A percentile compares a stretch with the other conserved stretches of the same genome.
phyloP scores from a whole-genome alignment of 768 basidiomycete species.

The Pholiota microspora region DNA sequence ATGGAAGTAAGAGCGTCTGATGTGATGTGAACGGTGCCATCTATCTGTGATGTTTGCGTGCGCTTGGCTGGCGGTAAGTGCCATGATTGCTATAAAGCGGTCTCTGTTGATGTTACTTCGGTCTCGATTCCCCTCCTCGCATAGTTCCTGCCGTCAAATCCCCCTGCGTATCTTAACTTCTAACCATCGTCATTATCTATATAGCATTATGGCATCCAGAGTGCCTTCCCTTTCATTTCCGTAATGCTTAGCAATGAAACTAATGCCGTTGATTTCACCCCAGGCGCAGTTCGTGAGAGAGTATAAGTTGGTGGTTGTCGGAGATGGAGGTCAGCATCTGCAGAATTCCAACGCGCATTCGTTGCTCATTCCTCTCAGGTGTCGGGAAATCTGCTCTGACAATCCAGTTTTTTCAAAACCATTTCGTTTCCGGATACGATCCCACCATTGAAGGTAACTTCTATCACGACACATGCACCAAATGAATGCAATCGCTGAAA shows the following conservation, averaged over 20 bases:
- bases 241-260: neutral
- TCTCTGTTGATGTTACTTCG: neutral
- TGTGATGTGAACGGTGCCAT: no score
- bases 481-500: neutral
- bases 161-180: slow-evolving; percentile 11
- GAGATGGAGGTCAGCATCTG: slow-evolving; percentile 76
- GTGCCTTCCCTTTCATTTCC: slow-evolving; percentile 22
- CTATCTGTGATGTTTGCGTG: slow-evolving; percentile 6
- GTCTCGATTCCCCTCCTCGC: slow-evolving; percentile 15
- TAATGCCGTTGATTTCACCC: slow-evolving; percentile 6
- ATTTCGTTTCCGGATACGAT: slow-evolving; percentile 91
- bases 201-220: slow-evolving; percentile 35
- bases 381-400: slow-evolving; percentile 83
- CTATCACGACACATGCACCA: neutral
- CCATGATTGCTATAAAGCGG: slow-evolving; percentile 17
- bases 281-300: slow-evolving; percentile 91
- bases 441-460: slow-evolving; percentile 88
- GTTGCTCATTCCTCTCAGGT: slow-evolving; percentile 28
- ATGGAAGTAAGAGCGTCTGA: no score
- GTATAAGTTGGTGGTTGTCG: slow-evolving; percentile 98
- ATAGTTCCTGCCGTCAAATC: slow-evolving; percentile 11
- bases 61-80: slow-evolving; percentile 17
- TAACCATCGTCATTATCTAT: slow-evolving; percentile 12
- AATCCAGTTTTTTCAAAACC: slow-evolving; percentile 96
- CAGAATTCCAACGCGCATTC: neutral